Evolutionary conservation across 2,329 filamentous ascomycete genomes (phyloP).

Genomic region (Aspergillus japonicus): DNA sequence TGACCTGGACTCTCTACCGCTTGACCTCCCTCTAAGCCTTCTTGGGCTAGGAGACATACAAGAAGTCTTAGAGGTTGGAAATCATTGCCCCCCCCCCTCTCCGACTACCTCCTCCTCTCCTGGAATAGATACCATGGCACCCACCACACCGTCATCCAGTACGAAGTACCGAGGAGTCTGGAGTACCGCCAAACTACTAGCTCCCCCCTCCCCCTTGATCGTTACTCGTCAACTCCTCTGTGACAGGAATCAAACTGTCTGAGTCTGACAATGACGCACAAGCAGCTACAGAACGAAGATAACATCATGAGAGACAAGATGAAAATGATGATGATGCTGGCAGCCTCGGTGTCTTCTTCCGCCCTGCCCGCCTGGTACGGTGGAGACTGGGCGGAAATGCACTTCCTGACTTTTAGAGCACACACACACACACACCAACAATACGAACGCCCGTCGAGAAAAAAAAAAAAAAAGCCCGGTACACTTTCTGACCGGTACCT

Average conservation of each 20-base stretch:
- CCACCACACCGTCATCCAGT: not conserved
- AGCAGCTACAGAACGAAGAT: not conserved
- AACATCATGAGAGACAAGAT: not conserved
- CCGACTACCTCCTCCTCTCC: too few species aligned
- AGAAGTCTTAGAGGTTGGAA: not conserved
- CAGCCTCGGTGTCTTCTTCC: not conserved
- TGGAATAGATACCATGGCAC: not conserved
- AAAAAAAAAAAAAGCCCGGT: not conserved
- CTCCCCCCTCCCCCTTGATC: not conserved
- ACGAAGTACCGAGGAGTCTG: not conserved
- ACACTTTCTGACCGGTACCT: not conserved
- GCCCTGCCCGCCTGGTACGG: slow-evolving; percentile 5
- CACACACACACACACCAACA: too few species aligned
- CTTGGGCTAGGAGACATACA: not conserved
- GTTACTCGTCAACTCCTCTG: not conserved
- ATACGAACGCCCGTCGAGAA: not conserved
- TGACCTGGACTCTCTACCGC: not conserved
- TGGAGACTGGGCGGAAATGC: slow-evolving; percentile 7
- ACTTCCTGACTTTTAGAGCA: slow-evolving; percentile 1
- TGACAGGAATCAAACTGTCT: not conserved
- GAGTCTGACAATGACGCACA: not conserved
- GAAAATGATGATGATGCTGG: not conserved
- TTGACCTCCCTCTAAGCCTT: not conserved
- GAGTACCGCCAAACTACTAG: not conserved
- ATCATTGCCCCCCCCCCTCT: not conserved